Evolutionary conservation across 176 grass and related monocot genomes (phyloP).

Genomic region (Triticum monococcum): DNA sequence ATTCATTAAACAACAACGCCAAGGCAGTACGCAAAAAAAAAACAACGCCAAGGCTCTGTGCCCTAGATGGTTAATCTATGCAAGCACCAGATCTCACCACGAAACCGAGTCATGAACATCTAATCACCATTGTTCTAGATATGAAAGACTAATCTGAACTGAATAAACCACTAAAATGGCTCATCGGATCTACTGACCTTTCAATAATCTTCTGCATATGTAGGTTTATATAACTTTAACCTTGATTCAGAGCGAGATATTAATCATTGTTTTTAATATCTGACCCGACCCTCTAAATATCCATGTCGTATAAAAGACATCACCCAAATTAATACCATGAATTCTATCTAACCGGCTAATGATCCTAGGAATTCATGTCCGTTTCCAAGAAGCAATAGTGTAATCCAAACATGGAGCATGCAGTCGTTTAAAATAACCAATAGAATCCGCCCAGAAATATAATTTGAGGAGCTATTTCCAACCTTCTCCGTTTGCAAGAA

Average conservation of each 20-base stretch:
- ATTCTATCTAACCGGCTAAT: neutral
- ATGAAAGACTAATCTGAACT: neutral
- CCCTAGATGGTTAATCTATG: neutral
- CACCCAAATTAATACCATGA: neutral
- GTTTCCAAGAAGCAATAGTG: neutral
- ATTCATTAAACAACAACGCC: neutral
- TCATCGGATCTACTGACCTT: neutral
- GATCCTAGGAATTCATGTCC: neutral
- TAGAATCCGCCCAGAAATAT: neutral
- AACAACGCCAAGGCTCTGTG: neutral
- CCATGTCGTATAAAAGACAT: too few species aligned
- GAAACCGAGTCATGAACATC: neutral
- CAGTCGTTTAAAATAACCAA: neutral
- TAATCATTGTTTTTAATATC: neutral
- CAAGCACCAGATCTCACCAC: neutral
- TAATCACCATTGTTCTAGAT: neutral
- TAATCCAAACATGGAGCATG: neutral
- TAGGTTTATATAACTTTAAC: neutral
- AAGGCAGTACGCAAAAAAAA: neutral
- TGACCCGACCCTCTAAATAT: neutral
- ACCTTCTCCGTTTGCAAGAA: neutral
- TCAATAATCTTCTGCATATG: neutral
- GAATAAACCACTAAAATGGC: neutral
- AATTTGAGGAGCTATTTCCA: neutral
- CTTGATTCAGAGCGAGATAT: neutral